phyloP scores from a whole-genome alignment of 2,329 filamentous ascomycete species.

The Aureobasidium sp. region DNA sequence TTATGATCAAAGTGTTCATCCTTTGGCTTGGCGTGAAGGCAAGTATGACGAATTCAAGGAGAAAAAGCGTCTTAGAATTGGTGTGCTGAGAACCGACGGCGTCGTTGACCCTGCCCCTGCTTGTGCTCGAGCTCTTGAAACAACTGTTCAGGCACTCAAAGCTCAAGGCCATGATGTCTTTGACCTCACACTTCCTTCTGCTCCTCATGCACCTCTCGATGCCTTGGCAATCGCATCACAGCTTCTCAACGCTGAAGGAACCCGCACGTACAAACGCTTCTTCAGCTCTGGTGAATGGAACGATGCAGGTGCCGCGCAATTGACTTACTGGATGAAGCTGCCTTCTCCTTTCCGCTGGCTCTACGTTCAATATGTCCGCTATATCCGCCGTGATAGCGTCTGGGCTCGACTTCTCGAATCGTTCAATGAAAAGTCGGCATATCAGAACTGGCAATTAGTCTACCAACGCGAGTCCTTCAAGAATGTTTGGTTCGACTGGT shows the following conservation, averaged over 20 bases:
- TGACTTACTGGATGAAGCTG: slow-evolving; percentile 66
- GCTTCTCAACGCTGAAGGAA: slow-evolving; percentile 78
- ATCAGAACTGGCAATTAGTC: slow-evolving; percentile 78
- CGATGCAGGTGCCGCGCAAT: slow-evolving; percentile 68
- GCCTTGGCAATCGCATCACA: slow-evolving; percentile 70
- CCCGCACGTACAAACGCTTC: slow-evolving; percentile 69
- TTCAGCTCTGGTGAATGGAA: slow-evolving; percentile 72
- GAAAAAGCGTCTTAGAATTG: slow-evolving; percentile 62
- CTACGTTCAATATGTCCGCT: slow-evolving; percentile 87
- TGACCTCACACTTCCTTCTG: slow-evolving; percentile 59
- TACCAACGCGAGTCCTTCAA: slow-evolving; percentile 71
- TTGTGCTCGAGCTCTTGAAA: slow-evolving; percentile 67
- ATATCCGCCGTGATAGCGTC: slow-evolving; percentile 65
- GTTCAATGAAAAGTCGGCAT: slow-evolving; percentile 67
- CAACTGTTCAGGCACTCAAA: slow-evolving; percentile 61
- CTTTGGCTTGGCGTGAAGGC: slow-evolving; percentile 67
- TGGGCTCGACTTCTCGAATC: slow-evolving; percentile 72
- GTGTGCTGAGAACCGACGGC: slow-evolving; percentile 62
- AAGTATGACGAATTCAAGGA: slow-evolving; percentile 55
- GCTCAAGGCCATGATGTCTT: slow-evolving; percentile 68
- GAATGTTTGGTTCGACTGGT: slow-evolving; percentile 75
- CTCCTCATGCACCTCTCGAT: slow-evolving; percentile 54
- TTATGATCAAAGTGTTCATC: slow-evolving; percentile 80
- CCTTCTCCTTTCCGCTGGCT: slow-evolving; percentile 69
- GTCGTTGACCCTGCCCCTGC: slow-evolving; percentile 84